Percentiles rank a stretch among this genome's conserved stretches.
phyloP scores from a whole-genome alignment of 83 land plant species.

The Larix sibirica region DNA sequence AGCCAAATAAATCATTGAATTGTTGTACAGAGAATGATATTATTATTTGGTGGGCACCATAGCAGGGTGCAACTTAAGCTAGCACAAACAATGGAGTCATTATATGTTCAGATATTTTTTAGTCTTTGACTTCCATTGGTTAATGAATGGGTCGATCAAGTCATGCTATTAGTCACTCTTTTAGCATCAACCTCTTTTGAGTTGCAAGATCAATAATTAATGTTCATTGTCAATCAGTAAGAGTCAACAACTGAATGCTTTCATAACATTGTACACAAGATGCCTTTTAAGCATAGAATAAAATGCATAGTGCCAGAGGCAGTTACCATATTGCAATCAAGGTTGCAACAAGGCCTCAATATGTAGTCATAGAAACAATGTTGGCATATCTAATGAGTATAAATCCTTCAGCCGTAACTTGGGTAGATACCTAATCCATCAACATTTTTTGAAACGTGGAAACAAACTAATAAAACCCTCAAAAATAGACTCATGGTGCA shows the following conservation, averaged over 20 bases:
- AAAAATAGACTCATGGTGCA: no score
- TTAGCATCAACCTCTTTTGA: background rate
- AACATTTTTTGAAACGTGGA: no score
- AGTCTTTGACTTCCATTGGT: background rate
- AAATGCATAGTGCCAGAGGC: no score
- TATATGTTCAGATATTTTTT: constrained; percentile 4
- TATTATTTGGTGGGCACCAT: background rate
- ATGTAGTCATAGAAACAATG: no score
- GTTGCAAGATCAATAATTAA: background rate
- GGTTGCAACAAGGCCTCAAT: no score
- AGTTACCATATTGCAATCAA: no score
- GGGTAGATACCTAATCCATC: no score
- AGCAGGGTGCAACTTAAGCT: background rate
- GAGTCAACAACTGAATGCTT: background rate
- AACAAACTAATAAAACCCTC: no score
- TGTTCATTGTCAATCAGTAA: background rate
- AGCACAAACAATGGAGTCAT: background rate
- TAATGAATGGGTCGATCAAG: no score
- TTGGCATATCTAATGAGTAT: no score
- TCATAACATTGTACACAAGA: constrained; percentile 70
- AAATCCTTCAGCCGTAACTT: no score
- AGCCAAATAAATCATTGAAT: background rate
- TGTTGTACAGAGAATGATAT: background rate
- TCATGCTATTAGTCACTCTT: background rate
- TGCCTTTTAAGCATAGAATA: constrained; percentile 20